Percentiles rank a stretch among this genome's conserved stretches.
phyloP scores from a whole-genome alignment of 2,329 filamentous ascomycete genomes.

The Fusarium succisae region DNA sequence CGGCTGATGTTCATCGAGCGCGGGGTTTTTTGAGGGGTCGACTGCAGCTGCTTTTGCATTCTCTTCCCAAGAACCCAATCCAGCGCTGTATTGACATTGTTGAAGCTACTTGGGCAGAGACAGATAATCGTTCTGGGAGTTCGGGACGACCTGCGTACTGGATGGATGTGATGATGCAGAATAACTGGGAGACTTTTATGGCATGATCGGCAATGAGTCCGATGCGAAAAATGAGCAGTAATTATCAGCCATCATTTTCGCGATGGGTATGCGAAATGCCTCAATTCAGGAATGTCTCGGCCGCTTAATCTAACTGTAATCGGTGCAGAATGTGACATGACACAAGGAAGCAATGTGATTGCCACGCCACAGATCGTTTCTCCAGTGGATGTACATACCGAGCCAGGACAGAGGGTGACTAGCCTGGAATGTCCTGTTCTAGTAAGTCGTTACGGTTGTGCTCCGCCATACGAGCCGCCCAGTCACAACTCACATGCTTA shows the following conservation, averaged over 20 bases:
- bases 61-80: neutral
- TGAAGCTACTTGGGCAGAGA: neutral
- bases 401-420: neutral
- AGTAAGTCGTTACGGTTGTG: neutral
- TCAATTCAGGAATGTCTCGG: neutral
- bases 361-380: fast-evolving
- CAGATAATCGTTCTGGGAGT: neutral
- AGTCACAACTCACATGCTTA: neutral
- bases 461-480: neutral
- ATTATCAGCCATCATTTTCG: neutral
- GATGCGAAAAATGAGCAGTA: fast-evolving
- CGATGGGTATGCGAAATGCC: neutral
- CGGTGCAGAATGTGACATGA: neutral
- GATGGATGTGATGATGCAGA: neutral
- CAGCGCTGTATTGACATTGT: neutral
- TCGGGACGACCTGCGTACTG: neutral
- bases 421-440: neutral
- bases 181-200: neutral
- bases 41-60: neutral
- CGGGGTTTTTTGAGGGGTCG: neutral
- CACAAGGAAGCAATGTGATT: neutral
- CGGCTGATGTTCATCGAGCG: neutral
- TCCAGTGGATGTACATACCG: too few relatives aligned
- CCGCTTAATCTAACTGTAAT: neutral
- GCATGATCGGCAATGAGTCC: neutral